These are phyloP conservation scores for Suillus ampliporus DNA, from an alignment of 768 basidiomycete genomes.

Conservation along the genomic window DNA sequence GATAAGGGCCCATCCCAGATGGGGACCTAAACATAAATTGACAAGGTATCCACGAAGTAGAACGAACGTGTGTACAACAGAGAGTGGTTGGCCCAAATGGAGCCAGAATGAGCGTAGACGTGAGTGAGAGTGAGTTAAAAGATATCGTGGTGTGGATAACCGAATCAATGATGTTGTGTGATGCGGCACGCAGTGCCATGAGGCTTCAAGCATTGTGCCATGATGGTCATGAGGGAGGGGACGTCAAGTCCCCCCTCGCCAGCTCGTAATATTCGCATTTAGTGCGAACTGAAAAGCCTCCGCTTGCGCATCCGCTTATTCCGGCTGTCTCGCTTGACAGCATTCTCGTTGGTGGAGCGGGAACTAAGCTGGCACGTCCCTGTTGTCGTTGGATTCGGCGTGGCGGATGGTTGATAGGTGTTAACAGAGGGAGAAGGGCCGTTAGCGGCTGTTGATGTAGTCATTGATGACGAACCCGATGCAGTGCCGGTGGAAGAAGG, in stretches of 20 bases:
- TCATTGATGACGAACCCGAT: conserved; percentile 13
- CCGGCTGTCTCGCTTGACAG: conserved; percentile 23
- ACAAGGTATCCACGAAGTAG: background rate
- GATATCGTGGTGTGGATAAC: background rate
- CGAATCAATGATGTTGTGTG: background rate
- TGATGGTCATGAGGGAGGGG: background rate
- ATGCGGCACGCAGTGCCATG: conserved; percentile 1
- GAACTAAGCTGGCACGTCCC: conserved; percentile 25
- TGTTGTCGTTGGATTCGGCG: conserved; percentile 13
- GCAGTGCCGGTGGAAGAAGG: conserved; percentile 20
- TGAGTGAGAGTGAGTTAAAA: conserved; percentile 1
- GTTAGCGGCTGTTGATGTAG: background rate
- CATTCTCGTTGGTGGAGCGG: conserved; percentile 17
- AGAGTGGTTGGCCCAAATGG: background rate
- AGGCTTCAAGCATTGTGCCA: background rate
- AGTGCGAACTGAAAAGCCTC: conserved; percentile 24
- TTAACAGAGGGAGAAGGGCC: background rate
- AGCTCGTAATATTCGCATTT: background rate
- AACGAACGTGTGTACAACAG: background rate
- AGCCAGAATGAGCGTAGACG: background rate
- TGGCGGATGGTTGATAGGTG: background rate
- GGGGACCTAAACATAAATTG: background rate
- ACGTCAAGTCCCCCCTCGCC: conserved; percentile 2
- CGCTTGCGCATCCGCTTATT: conserved; percentile 28
- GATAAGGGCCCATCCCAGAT: conserved; percentile 1